These are phyloP conservation scores for Metarhizium anisopliae DNA, from an alignment of 2,329 filamentous ascomycete genomes.

Conservation along the genomic window DNA sequence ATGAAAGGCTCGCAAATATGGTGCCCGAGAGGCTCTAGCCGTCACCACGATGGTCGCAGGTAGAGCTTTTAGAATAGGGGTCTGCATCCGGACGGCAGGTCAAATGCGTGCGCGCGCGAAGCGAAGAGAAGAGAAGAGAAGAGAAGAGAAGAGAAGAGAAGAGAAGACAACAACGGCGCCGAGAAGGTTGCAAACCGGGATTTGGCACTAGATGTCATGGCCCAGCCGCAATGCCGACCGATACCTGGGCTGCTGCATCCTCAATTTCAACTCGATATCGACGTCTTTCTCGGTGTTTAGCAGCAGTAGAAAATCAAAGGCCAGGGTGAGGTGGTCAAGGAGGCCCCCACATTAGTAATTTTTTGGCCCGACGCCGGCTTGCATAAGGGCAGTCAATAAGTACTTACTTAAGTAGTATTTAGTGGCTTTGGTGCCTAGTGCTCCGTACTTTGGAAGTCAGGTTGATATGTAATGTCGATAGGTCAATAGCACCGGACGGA, in stretches of 20 bases:
- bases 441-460: no score
- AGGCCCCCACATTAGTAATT: not conserved
- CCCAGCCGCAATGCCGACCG: not conserved
- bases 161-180: not conserved
- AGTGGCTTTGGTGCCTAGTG: no score
- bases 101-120: constrained; percentile 1
- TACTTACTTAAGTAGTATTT: no score
- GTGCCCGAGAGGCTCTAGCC: constrained; percentile 14
- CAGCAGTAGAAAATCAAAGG: not conserved
- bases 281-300: not conserved
- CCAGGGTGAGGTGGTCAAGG: not conserved
- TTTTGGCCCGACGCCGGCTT: not conserved
- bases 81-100: constrained; percentile 20
- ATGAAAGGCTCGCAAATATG: constrained; percentile 13
- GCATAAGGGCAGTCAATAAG: not conserved
- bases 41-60: constrained; percentile 14
- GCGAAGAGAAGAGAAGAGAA: not conserved
- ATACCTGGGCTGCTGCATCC: not conserved
- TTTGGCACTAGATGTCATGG: not conserved
- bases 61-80: constrained; percentile 20
- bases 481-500: no score
- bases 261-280: not conserved
- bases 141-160: not conserved
- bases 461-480: no score
- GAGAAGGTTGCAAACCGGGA: not conserved